phyloP scores from a whole-genome alignment of 1,139 yeast species.

The Taphrina pruni region DNA sequence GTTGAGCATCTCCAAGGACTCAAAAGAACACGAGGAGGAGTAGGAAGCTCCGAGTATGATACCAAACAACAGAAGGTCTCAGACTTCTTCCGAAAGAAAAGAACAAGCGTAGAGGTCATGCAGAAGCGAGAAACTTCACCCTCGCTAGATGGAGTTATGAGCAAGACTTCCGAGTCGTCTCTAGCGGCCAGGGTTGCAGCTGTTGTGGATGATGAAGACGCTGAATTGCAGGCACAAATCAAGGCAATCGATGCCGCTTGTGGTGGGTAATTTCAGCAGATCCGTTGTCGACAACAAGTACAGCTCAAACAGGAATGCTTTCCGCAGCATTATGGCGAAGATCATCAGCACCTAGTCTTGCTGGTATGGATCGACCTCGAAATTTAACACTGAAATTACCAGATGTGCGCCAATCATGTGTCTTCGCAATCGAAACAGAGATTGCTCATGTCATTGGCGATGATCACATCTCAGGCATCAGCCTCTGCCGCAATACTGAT shows the following conservation, averaged over 20 bases:
- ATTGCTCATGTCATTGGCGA: no score
- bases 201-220: constrained; percentile 1
- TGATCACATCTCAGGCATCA: no score
- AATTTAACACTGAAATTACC: not conserved
- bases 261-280: not conserved
- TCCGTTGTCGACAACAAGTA: not conserved
- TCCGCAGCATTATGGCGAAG: not conserved
- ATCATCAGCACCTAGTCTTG: not conserved
- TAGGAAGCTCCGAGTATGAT: constrained; percentile 30
- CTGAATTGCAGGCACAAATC: constrained; percentile 7
- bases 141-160: not conserved
- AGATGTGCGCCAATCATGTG: constrained; percentile 4
- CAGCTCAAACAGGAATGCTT: no score
- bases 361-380: constrained; percentile 1
- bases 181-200: not conserved
- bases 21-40: constrained; percentile 33
- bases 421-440: no score
- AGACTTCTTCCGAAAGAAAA: constrained; percentile 16
- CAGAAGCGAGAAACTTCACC: not conserved
- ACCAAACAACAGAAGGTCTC: constrained; percentile 30
- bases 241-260: constrained; percentile 40
- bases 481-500: no score
- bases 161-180: not conserved
- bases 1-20: constrained; percentile 27
- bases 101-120: not conserved